Evolutionary conservation across 495 filamentous ascomycete species (phyloP).

Genomic region (Aspergillus bertholletiae): DNA sequence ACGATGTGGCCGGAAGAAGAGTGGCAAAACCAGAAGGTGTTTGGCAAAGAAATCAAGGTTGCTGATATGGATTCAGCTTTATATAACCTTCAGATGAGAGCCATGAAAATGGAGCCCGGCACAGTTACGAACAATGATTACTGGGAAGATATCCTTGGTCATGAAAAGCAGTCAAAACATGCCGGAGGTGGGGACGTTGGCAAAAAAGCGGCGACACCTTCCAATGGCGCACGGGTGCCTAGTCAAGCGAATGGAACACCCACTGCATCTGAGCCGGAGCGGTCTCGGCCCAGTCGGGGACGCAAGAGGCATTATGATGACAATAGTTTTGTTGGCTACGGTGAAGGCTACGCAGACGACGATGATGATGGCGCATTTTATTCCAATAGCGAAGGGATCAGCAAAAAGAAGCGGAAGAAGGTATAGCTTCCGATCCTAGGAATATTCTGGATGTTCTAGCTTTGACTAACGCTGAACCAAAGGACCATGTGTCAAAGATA

Average conservation of each 20-base stretch:
- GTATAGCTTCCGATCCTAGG: constrained; percentile 29
- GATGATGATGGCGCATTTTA: constrained; percentile 51
- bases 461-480: neutral
- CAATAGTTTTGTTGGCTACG: constrained; percentile 64
- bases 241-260: constrained; percentile 30
- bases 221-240: constrained; percentile 26
- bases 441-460: neutral
- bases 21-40: constrained; percentile 60
- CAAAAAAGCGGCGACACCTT: constrained; percentile 35
- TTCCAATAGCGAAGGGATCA: constrained; percentile 42
- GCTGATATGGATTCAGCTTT: constrained; percentile 42
- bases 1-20: constrained; percentile 62
- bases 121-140: constrained; percentile 52
- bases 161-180: constrained; percentile 50
- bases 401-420: constrained; percentile 52
- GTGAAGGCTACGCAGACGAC: constrained; percentile 60
- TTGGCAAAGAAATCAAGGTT: constrained; percentile 53
- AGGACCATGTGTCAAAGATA: constrained; percentile 46
- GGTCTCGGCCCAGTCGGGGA: constrained; percentile 53
- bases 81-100: constrained; percentile 44
- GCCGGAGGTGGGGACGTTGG: constrained; percentile 22
- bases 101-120: constrained; percentile 57
- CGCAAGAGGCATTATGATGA: constrained; percentile 70
- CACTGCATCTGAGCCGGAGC: constrained; percentile 33
- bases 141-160: constrained; percentile 57